phyloP scores from a whole-genome alignment of 352 stramenopile genomes.

The Peronospora farinosa region DNA sequence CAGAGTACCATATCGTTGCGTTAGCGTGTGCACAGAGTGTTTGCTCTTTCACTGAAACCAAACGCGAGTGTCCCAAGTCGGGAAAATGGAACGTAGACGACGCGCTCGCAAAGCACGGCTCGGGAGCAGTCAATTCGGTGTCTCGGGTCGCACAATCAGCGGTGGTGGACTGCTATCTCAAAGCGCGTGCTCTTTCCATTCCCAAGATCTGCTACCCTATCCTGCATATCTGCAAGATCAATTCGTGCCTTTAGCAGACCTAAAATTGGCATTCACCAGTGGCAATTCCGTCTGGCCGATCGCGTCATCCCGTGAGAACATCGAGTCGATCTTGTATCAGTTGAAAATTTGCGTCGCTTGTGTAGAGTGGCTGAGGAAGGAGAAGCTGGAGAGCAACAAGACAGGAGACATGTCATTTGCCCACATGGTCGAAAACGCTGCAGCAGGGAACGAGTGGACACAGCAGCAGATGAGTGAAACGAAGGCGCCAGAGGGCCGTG shows the following conservation, averaged over 20 bases:
- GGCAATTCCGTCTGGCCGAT: conserved; percentile 5
- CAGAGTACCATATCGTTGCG: neutral
- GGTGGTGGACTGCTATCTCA: conserved; percentile 2
- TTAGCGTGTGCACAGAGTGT: conserved; percentile 24
- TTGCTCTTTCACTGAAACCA: conserved; percentile 20
- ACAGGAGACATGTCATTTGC: conserved; percentile 26
- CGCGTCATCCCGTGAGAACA: conserved; percentile 16
- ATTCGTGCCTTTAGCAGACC: neutral
- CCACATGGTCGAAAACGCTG: conserved; percentile 26
- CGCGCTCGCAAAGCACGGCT: conserved; percentile 15
- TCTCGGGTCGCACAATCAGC: conserved; percentile 1
- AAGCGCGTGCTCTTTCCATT: neutral
- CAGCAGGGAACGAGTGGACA: conserved; percentile 19
- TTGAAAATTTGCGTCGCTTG: conserved; percentile 51
- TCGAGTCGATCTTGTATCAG: conserved; percentile 32
- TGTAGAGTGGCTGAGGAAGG: conserved; percentile 16
- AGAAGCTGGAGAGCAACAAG: conserved; percentile 2
- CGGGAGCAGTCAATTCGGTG: neutral
- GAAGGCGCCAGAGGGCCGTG: conserved; percentile 46
- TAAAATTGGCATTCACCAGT: conserved; percentile 1
- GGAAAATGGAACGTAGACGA: conserved; percentile 26
- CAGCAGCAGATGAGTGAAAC: conserved; percentile 26
- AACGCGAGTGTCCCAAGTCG: conserved; percentile 24
- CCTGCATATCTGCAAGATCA: neutral
- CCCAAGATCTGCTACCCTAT: conserved; percentile 3